phyloP scores from a whole-genome alignment of 495 filamentous ascomycete species.

The Sphaerosporella brunnea region DNA sequence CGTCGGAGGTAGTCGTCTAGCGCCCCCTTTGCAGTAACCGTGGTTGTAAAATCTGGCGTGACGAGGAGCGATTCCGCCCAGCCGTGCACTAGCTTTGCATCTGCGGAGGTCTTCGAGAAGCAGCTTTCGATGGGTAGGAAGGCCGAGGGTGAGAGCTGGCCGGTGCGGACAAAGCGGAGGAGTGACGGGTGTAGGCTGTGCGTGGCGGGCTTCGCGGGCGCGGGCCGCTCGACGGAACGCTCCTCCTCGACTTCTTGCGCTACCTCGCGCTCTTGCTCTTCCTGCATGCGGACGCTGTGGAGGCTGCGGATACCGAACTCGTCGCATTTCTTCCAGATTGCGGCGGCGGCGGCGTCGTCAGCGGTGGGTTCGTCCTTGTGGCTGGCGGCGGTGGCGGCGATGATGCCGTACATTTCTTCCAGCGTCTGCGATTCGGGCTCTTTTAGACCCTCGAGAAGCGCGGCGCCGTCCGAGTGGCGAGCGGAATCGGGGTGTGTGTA shows the following conservation, averaged over 20 bases:
- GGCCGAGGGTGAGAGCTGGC: constrained; percentile 38
- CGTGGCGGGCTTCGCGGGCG: constrained; percentile 20
- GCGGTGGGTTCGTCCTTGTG: not conserved
- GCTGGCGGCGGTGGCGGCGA: not conserved
- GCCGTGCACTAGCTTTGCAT: constrained; percentile 20
- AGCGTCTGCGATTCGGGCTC: constrained; percentile 33
- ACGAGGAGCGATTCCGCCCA: constrained; percentile 34
- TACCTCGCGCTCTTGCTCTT: constrained; percentile 57
- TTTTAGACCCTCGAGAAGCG: not conserved
- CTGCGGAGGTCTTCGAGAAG: constrained; percentile 30
- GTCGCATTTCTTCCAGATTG: constrained; percentile 28
- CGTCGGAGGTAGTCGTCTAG: constrained; percentile 37
- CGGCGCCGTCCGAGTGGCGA: constrained; percentile 24
- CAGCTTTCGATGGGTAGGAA: too few species aligned
- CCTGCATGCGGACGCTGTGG: constrained; percentile 33
- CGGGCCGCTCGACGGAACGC: constrained; percentile 36
- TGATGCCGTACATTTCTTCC: constrained; percentile 28
- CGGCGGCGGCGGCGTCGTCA: constrained; percentile 25
- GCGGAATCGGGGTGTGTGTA: constrained; percentile 8
- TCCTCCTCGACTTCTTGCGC: constrained; percentile 46
- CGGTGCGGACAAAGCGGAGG: constrained; percentile 27
- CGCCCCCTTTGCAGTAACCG: constrained; percentile 25
- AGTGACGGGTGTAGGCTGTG: constrained; percentile 36
- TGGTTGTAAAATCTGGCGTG: constrained; percentile 39
- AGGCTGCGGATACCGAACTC: constrained; percentile 28